A percentile compares a stretch with the other conserved stretches of the same genome.
phyloP scores from a whole-genome alignment of 345 rosid species.

The Moringa oleifera region DNA sequence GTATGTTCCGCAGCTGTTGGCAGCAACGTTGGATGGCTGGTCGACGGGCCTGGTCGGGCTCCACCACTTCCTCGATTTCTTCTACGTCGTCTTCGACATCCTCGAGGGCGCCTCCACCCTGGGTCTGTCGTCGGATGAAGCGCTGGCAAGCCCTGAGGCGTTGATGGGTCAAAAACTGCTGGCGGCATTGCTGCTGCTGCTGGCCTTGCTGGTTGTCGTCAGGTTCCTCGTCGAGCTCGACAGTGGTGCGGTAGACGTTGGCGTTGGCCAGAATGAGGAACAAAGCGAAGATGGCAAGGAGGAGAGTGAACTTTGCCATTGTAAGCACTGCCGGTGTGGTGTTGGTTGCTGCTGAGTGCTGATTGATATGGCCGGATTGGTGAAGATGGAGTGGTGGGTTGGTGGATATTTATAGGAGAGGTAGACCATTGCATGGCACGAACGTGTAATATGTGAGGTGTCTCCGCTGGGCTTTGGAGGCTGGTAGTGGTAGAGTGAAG shows the following conservation, averaged over 20 bases:
- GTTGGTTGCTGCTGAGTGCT: too few species aligned
- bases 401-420: too few species aligned
- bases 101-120: too few species aligned
- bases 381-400: too few species aligned
- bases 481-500: too few species aligned
- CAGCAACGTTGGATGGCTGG: constrained; percentile 12
- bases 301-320: constrained; percentile 26
- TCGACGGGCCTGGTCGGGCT: background rate
- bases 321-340: too few species aligned
- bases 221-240: constrained; percentile 16
- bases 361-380: too few species aligned
- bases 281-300: constrained; percentile 15
- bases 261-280: constrained; percentile 24
- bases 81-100: background rate
- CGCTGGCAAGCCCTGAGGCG: constrained; percentile 31
- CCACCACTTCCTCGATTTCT: background rate
- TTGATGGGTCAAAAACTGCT: constrained; percentile 25
- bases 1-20: constrained; percentile 12
- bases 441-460: too few species aligned
- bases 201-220: background rate
- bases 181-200: constrained; percentile 15
- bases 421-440: too few species aligned
- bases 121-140: constrained; percentile 18
- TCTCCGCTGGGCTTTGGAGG: too few species aligned
- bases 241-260: constrained; percentile 22